These are phyloP conservation scores for Auricularia cornea DNA, from an alignment of 768 basidiomycete genomes.

Conservation along the genomic window DNA sequence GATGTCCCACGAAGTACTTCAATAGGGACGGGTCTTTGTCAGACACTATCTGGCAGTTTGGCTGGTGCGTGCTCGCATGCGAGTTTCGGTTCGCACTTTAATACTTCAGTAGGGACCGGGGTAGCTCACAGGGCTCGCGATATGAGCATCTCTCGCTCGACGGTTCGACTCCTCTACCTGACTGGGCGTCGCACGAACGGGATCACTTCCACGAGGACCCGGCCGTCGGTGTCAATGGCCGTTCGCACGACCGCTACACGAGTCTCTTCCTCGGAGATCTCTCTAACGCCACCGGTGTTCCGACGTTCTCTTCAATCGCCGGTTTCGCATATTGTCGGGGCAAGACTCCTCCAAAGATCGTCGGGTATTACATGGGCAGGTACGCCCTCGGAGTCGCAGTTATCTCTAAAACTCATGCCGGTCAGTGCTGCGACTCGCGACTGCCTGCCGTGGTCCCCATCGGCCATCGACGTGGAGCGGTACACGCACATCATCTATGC, in stretches of 20 bases:
- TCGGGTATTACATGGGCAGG: not conserved
- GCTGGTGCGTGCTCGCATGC: not conserved
- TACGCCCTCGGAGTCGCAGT: too few relatives aligned
- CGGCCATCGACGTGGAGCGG: not conserved
- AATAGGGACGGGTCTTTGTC: not conserved
- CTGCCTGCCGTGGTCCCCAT: not conserved
- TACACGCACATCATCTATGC: not conserved
- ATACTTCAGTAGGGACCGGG: not conserved
- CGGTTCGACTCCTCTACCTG: not conserved
- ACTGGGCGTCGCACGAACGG: not conserved
- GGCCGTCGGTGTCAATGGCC: not conserved
- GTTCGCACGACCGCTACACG: not conserved
- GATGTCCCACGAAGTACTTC: not conserved
- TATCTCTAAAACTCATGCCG: too few relatives aligned
- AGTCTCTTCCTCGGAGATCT: not conserved
- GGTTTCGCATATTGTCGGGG: not conserved
- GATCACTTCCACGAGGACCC: not conserved
- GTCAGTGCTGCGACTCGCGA: not conserved
- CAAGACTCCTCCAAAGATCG: not conserved
- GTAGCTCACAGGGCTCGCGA: not conserved
- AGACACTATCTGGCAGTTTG: not conserved
- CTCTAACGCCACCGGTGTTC: not conserved
- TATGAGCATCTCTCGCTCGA: not conserved
- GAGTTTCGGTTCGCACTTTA: not conserved
- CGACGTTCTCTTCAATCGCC: not conserved